Evolutionary conservation across 1,284 basidiomycete species (phyloP).

Genomic region (Kalmanozyma brasiliensis): DNA sequence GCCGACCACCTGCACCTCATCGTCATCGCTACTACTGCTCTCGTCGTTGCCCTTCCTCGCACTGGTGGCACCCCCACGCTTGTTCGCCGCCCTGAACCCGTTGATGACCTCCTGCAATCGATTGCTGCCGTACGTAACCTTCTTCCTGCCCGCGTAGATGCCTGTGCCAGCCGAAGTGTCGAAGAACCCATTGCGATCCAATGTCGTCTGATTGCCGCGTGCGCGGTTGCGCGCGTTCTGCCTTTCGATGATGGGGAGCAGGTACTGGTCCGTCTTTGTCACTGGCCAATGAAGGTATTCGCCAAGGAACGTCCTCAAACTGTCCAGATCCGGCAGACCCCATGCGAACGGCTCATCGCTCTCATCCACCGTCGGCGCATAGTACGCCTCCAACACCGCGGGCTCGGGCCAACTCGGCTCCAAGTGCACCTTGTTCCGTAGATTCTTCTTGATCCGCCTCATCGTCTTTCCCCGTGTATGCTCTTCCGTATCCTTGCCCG

Average conservation of each 20-base stretch:
- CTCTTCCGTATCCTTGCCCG: constrained; percentile 78
- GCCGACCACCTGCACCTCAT: constrained; percentile 35
- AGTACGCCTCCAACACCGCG: constrained; percentile 86
- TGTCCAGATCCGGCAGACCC: constrained; percentile 92
- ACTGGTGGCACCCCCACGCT: constrained; percentile 1
- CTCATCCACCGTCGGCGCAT: constrained; percentile 86
- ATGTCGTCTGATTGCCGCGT: constrained; percentile 71
- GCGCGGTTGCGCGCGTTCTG: constrained; percentile 68
- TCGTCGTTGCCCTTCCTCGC: constrained; percentile 1
- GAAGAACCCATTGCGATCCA: constrained; percentile 71
- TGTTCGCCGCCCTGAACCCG: constrained; percentile 72
- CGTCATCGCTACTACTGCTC: constrained; percentile 26
- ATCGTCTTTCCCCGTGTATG: constrained; percentile 72
- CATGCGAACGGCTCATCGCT: constrained; percentile 96
- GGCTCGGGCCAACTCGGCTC: constrained; percentile 87
- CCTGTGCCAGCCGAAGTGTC: constrained; percentile 71
- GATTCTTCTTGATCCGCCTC: constrained; percentile 62
- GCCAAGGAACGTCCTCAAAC: constrained; percentile 77
- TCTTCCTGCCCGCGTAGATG: constrained; percentile 79
- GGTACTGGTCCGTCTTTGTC: constrained; percentile 87
- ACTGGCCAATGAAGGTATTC: constrained; percentile 88
- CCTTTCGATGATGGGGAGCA: constrained; percentile 88
- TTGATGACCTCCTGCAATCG: constrained; percentile 89
- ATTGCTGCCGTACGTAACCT: constrained; percentile 83
- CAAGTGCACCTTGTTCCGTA: constrained; percentile 76